Evolutionary conservation across 1,284 basidiomycete genomes (phyloP), one percentile per base, ranked within the genome.

Genomic region (Fistulina hepatica): DNA sequence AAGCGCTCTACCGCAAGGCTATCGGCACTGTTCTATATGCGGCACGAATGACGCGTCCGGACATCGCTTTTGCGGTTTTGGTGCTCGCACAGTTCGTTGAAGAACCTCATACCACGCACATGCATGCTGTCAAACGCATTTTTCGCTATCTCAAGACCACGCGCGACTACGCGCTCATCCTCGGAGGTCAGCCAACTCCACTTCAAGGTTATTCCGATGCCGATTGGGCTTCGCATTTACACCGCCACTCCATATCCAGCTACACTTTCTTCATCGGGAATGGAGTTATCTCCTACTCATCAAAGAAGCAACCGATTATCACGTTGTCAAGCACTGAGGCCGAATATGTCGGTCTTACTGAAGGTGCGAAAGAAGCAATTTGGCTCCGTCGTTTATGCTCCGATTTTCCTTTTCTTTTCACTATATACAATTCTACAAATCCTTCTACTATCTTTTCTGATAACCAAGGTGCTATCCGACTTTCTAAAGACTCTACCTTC

Each of bases 361-460:
- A 33, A 15, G 24, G 34, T 6, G 22, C 42, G 7, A 40, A 40
- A 31, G 34, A 44, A 15, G 16, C 38, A 1, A 33, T 44, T 28
- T 44, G 39, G 42, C 33, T 44, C 34, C 34, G 37, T 10, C 36
- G 37, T 21, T 51, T 58, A 33, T 37, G 61, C 4, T 22, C 25
- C 3, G 56, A 64, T 34, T 40, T 60, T 4, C 46, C 41, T 0
- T 33, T 56, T 23, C 13, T 40, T 4, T n/a, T n/a, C n/a, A n/a
- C n/a, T n/a, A n/a, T n/a, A n/a, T n/a, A n/a, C n/a, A n/a, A n/a
- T n/a, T n/a, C 42, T 41, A 17, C 3, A 27, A 1, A 20, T 1
- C 55, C 60, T 0, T 49, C 28, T 17, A 31, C 28, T 31, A n/a
- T 31, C 19, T 31, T 31, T 17, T 31, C 13, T 13, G 28, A 31